These are phyloP conservation scores for Physocladia obscura DNA, from an alignment of 192 early-diverging fungal genomes.

Conservation along the genomic window DNA sequence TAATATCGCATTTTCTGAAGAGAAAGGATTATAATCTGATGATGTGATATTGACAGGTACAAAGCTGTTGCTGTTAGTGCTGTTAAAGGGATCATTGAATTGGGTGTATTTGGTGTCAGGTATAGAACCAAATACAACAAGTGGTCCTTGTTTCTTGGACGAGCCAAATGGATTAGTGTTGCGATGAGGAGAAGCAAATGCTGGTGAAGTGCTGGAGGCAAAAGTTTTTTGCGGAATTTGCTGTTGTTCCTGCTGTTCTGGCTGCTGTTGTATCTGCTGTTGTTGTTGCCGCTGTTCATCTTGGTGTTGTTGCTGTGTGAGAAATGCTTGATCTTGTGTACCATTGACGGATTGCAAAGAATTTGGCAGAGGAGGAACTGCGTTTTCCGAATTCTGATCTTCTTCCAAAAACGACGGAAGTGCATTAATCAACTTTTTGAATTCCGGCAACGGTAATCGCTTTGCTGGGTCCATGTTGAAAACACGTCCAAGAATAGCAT, in stretches of 20 bases:
- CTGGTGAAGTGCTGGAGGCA: background rate
- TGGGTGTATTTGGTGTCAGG: slow-evolving; percentile 18
- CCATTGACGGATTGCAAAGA: background rate
- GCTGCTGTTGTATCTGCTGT: no score
- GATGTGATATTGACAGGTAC: slow-evolving; percentile 20
- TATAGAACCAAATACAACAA: slow-evolving; percentile 26
- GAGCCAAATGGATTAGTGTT: slow-evolving; percentile 16
- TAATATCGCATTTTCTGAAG: slow-evolving; percentile 12
- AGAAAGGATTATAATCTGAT: slow-evolving; percentile 17
- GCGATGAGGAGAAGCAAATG: background rate
- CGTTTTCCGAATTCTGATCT: background rate
- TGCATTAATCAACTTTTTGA: slow-evolving; percentile 16
- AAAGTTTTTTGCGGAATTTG: background rate
- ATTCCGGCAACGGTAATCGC: slow-evolving; percentile 14
- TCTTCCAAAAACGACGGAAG: slow-evolving; percentile 25
- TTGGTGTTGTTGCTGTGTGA: no score
- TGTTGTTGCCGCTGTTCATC: no score
- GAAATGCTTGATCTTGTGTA: no score
- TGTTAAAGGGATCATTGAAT: slow-evolving; percentile 24
- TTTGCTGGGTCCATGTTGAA: slow-evolving; percentile 28
- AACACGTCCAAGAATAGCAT: slow-evolving; percentile 13
- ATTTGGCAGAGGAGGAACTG: background rate
- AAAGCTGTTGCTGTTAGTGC: background rate
- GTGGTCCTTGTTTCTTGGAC: slow-evolving; percentile 19
- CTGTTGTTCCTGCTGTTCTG: no score